phyloP scores from a whole-genome alignment of 345 rosid genomes.

The Arabis hirsuta region DNA sequence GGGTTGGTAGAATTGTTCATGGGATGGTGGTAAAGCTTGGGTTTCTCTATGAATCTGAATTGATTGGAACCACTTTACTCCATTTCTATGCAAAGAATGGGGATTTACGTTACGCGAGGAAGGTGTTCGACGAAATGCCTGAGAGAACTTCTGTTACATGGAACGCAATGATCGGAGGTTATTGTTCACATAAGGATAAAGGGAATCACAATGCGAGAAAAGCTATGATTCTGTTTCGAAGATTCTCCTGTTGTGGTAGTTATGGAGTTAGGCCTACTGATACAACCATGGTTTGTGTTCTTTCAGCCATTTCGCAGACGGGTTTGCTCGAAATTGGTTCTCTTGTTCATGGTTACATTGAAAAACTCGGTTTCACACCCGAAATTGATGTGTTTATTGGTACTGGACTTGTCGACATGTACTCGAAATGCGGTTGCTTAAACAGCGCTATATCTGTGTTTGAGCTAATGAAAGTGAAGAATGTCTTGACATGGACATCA shows the following conservation, averaged over 20 bases:
- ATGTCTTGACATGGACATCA: slow-evolving; percentile 70
- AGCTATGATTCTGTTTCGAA: slow-evolving; percentile 53
- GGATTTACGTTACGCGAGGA: slow-evolving; percentile 50
- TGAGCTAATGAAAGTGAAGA: slow-evolving; percentile 51
- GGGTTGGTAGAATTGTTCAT: slow-evolving; percentile 58
- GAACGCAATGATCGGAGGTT: slow-evolving; percentile 68
- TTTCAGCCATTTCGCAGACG: slow-evolving; percentile 60
- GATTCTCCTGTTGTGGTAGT: slow-evolving; percentile 33
- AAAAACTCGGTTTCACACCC: slow-evolving; percentile 53
- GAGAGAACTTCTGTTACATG: slow-evolving; percentile 56
- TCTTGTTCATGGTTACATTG: slow-evolving; percentile 62
- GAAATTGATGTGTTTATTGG: slow-evolving; percentile 60
- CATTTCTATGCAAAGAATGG: slow-evolving; percentile 57
- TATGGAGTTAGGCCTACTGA: slow-evolving; percentile 54
- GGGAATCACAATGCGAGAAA: slow-evolving; percentile 45
- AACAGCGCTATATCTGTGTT: slow-evolving; percentile 48
- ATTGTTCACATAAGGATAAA: slow-evolving; percentile 53
- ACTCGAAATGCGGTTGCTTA: slow-evolving; percentile 65
- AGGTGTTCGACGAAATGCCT: slow-evolving; percentile 71
- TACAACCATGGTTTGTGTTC: slow-evolving; percentile 64
- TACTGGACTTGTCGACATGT: slow-evolving; percentile 69
- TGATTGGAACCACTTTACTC: slow-evolving; percentile 58
- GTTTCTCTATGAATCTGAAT: slow-evolving; percentile 39
- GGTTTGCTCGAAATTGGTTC: slow-evolving; percentile 55
- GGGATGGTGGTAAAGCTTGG: slow-evolving; percentile 49